Percentiles rank a stretch among this genome's conserved stretches.
Conservation (phyloP, 2,329 filamentous ascomycete species). For the Ophiostoma quercus region DNA sequence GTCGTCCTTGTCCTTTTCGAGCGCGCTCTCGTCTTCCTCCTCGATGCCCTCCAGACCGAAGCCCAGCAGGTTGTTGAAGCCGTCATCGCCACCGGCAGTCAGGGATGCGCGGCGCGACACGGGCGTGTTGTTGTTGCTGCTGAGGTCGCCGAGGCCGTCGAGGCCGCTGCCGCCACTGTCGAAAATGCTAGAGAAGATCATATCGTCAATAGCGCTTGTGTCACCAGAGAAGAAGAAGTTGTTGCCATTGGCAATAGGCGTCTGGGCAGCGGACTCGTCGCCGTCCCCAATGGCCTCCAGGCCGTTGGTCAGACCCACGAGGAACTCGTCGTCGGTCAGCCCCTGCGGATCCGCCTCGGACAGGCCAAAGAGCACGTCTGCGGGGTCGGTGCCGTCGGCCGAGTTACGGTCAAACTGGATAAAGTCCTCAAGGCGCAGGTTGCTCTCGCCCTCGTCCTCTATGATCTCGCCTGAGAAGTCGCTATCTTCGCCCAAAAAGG, state of each 20-base stretch:
- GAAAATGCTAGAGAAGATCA: constrained; percentile 11
- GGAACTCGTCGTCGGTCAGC: constrained; percentile 17
- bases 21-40: constrained; percentile 8
- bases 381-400: constrained; percentile 34
- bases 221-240: background rate
- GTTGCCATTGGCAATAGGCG: constrained; percentile 21
- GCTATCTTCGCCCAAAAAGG: constrained; percentile 49
- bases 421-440: constrained; percentile 65
- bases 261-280: constrained; percentile 46
- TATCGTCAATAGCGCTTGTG: constrained; percentile 4
- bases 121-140: background rate
- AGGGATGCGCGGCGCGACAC: constrained; percentile 6
- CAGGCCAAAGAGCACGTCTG: constrained; percentile 19
- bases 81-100: background rate
- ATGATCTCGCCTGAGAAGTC: constrained; percentile 47
- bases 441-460: constrained; percentile 62
- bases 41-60: constrained; percentile 8
- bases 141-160: background rate
- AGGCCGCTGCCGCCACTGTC: constrained; percentile 7
- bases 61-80: background rate
- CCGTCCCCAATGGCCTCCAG: constrained; percentile 44
- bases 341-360: constrained; percentile 5
- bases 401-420: constrained; percentile 55
- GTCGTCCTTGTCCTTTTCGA: constrained; percentile 31
- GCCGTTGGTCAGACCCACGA: constrained; percentile 31